Percentiles rank a stretch among this genome's conserved stretches.
Conservation (phyloP, 129 eudicot species). For the Rutidosis leptorrhynchoides region DNA sequence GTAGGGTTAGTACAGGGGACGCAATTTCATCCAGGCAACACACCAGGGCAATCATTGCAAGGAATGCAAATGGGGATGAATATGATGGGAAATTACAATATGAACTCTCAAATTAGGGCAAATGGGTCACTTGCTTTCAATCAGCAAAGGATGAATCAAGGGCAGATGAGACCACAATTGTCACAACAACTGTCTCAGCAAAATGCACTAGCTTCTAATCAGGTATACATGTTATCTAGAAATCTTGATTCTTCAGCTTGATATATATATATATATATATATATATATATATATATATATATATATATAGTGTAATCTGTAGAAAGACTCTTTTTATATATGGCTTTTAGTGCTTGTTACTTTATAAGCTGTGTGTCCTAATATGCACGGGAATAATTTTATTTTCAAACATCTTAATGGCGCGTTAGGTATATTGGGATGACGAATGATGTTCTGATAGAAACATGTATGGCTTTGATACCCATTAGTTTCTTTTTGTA, state of each 20-base stretch:
- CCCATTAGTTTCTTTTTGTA: neutral
- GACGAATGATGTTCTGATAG: slow-evolving; percentile 2
- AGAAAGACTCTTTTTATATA: neutral
- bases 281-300: no score
- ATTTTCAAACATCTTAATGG: slow-evolving; percentile 5
- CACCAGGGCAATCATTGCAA: slow-evolving; percentile 68
- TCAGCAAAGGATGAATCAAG: slow-evolving; percentile 66
- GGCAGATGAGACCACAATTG: slow-evolving; percentile 67
- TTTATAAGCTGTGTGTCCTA: neutral
- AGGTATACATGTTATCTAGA: slow-evolving; percentile 45
- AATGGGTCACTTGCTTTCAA: slow-evolving; percentile 63
- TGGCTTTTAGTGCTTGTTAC: neutral
- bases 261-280: neutral
- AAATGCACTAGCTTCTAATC: slow-evolving; percentile 59
- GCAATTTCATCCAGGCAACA: slow-evolving; percentile 72
- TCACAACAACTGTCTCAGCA: slow-evolving; percentile 77
- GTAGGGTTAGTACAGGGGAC: slow-evolving; percentile 69
- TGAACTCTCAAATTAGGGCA: slow-evolving; percentile 67
- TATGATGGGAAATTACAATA: slow-evolving; percentile 55
- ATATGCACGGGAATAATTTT: neutral
- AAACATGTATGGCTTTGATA: neutral
- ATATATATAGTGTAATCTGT: neutral
- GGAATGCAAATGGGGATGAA: slow-evolving; percentile 86
- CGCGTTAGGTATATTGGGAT: slow-evolving; percentile 9
- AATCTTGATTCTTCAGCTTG: slow-evolving; percentile 8